A percentile compares a stretch with the other conserved stretches of the same genome.
These are phyloP conservation scores for Leccinum solheimii DNA, from an alignment of 1,284 basidiomycete genomes.

Conservation along the genomic window DNA sequence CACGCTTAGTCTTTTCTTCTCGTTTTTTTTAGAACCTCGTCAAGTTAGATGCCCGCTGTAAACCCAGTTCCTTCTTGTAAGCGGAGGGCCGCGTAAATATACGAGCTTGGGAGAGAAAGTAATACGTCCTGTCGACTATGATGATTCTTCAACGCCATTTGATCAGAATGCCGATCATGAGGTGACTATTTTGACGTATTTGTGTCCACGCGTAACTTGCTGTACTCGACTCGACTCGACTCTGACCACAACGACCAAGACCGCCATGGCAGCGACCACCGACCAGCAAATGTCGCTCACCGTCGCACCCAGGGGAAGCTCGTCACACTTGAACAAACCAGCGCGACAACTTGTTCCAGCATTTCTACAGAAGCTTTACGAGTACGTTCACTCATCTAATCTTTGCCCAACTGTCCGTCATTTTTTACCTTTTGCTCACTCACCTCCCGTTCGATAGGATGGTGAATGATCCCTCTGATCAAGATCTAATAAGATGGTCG, in stretches of 20 bases:
- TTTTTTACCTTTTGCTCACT: conserved; percentile 4
- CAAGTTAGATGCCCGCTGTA: no score
- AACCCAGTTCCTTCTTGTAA: no score
- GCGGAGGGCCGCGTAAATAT: no score
- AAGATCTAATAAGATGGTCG: conserved; percentile 88
- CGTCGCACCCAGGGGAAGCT: conserved; percentile 43
- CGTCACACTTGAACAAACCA: conserved; percentile 49
- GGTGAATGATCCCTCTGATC: conserved; percentile 84
- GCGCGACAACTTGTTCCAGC: conserved; percentile 70
- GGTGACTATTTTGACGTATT: not conserved
- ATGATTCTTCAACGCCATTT: no score
- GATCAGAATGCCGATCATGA: not conserved
- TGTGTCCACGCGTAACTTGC: not conserved
- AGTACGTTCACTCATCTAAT: conserved; percentile 51
- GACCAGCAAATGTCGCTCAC: conserved; percentile 55
- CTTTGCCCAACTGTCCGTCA: conserved; percentile 11
- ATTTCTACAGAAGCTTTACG: conserved; percentile 91
- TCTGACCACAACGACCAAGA: conserved; percentile 9
- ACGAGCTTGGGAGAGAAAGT: no score
- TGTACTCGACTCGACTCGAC: conserved; percentile 1
- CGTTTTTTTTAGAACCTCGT: no score
- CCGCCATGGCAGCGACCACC: conserved; percentile 29
- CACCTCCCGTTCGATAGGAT: conserved; percentile 56
- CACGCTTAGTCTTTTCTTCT: no score
- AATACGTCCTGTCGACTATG: no score